Base-by-base conservation (phyloP, 1,139 yeast species). In the Nadsonia commutata region DNA sequence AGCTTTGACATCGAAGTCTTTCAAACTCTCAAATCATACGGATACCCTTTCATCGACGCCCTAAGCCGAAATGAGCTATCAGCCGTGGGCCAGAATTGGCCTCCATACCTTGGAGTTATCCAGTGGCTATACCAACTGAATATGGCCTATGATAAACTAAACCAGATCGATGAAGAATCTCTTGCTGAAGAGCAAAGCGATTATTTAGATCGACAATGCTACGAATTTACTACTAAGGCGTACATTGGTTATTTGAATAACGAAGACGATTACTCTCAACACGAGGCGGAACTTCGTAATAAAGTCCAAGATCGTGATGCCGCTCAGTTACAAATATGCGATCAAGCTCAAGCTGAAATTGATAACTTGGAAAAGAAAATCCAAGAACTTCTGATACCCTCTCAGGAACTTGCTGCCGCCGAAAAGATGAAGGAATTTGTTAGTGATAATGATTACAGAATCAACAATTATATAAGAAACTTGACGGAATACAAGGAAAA, bases 1-100 rank as follows among this genome's bases (percentile, higher is more conserved):
- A 68, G 82, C 16, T 71, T 81, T 37, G 95, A 86, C 50, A 71
- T 74, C 43, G 96, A 88, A 49, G 83, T 86, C 9, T 79, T 78
- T 51, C 69, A 72, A 18, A 64, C 84, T 16, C 63, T 88, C 51
- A 78, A 76, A 55, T 68, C 70, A 27, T 61, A 85, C 48, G 74
- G 74, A 43, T 88, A 86, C 56, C 96, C 97, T 1, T 84, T 80
- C 58, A 60, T 85, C 46, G 94, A 83, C 39, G 69, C 33, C 5
- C 8, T 27, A 13, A 27, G 33, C 13, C 33, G 33, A 8, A 27
- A 27, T 27, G 33, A 27, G 16, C 16, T 27, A 27, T 27, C 33
- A 4, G 33, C 33, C 4, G 33, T 27, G 33, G 33, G 33, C 16
- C 33, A 27, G n/a, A 27, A 27, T 9, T 27, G 33, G 33, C 33